A percentile compares a stretch with the other conserved stretches of the same genome.
phyloP scores from a whole-genome alignment of 2,329 filamentous ascomycete species.

The Salinomyces thailandicus region DNA sequence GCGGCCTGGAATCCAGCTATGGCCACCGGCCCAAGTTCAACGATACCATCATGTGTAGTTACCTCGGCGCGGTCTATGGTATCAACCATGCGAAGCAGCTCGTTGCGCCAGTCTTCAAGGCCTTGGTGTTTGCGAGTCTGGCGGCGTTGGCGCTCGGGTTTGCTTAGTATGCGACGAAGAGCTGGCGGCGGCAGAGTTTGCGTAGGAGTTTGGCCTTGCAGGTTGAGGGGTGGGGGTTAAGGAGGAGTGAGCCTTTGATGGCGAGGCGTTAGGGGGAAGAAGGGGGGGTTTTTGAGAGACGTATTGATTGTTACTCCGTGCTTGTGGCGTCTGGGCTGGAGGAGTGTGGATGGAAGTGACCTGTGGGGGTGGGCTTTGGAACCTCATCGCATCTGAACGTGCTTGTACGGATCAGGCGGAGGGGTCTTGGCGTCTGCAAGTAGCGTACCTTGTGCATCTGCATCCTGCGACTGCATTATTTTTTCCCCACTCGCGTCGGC shows the following conservation, averaged over 20 bases:
- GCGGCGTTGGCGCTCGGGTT: conserved; percentile 5
- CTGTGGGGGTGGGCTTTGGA: too few relatives aligned
- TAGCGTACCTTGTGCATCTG: too few relatives aligned
- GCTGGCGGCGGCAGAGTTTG: conserved; percentile 5
- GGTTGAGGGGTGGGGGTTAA: not conserved
- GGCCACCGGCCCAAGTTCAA: conserved; percentile 25
- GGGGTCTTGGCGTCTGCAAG: too few relatives aligned
- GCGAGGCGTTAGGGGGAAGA: too few relatives aligned
- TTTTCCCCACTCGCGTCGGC: too few relatives aligned
- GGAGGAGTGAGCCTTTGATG: not conserved
- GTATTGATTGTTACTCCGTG: too few relatives aligned
- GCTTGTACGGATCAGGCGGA: too few relatives aligned
- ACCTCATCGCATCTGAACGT: too few relatives aligned
- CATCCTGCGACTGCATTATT: too few relatives aligned
- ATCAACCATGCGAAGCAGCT: conserved; percentile 11
- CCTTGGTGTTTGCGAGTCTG: conserved; percentile 4
- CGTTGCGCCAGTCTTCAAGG: conserved; percentile 3
- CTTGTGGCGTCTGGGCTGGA: too few relatives aligned
- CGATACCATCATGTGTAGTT: conserved; percentile 25
- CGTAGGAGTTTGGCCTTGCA: not conserved
- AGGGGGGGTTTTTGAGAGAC: too few relatives aligned
- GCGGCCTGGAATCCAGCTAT: conserved; percentile 42
- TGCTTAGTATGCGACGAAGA: conserved; percentile 8
- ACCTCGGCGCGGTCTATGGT: conserved; percentile 27
- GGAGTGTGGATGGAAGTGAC: too few relatives aligned